Base-by-base conservation (phyloP, 2,329 filamentous ascomycete species). In the Cladosporium sphaerospermum region DNA sequence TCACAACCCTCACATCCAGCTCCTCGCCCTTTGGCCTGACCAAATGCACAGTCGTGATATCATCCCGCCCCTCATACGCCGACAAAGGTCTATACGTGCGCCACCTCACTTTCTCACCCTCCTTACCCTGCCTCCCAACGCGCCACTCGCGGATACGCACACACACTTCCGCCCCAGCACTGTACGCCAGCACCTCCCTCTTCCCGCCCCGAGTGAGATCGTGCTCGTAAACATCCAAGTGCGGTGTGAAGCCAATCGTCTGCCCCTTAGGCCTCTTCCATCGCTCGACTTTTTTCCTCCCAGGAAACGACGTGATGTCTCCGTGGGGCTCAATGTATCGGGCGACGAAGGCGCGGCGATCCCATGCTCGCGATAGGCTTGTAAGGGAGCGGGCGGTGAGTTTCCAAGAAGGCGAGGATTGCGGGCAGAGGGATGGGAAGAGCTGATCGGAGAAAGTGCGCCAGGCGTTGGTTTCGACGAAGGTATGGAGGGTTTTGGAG, bases 231-330 rank as follows among this genome's bases (percentile, higher is more conserved):
- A 63, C 64, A 45, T 67, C 65, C 11, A 67, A 41, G 14, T 64
- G 62, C 14, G 82, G 81, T 19, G 75, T 76, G 58, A 82, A 85
- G 3, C 81, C 81, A 62, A 84, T 78, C 52, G 72, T 83, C 69
- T 74, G 75, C 1, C 73, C 72, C 56, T 62, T 72, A 51, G 66
- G 71, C 57, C 62, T 67, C 60, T 69, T 64, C 75, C 73, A 70
- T 67, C 64, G 59, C 55, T 65, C 55, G 5, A 66, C 46, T 45
- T 57, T 59, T 42, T 54, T 62, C 23, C 55, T 55, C 8, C 56
- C 62, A 8, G 59, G 63, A 52, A 54, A 72, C 6, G 61, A 56
- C 57, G 55, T 68, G 62, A 72, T 61, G 62, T 67, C 62, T 9
- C 62, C 61, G 3, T 62, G 55, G 0, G 75, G 78, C 39, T 75